Percentiles rank a stretch among this genome's conserved stretches.
Evolutionary conservation across 441 rosid species (phyloP).

Genomic region (Dalechampia spathulata): DNA sequence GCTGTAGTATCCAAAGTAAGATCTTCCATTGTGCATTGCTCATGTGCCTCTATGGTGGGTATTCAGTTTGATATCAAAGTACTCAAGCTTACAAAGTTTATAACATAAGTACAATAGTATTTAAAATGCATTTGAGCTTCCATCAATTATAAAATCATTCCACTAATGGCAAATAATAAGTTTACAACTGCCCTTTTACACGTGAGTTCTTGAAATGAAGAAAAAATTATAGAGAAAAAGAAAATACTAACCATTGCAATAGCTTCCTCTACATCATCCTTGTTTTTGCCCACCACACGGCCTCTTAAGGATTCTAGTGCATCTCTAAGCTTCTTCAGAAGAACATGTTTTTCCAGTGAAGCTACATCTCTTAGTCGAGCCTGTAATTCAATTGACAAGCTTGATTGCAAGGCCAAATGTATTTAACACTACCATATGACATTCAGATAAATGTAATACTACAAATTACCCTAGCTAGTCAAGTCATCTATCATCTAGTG

Average conservation of each 20-base stretch:
- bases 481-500: too few species aligned
- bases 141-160: too few species aligned
- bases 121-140: too few species aligned
- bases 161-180: too few species aligned
- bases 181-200: too few species aligned
- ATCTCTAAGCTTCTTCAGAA: slow-evolving; percentile 95
- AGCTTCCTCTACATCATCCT: slow-evolving; percentile 95
- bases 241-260: slow-evolving; percentile 65
- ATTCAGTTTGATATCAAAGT: not conserved
- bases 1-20: not conserved
- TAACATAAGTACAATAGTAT: not conserved
- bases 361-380: slow-evolving; percentile 86
- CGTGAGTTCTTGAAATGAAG: too few species aligned
- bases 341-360: slow-evolving; percentile 93
- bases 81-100: not conserved
- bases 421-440: too few species aligned
- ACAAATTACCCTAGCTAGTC: too few species aligned
- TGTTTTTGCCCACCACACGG: slow-evolving; percentile 84
- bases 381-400: slow-evolving; percentile 57
- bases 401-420: too few species aligned
- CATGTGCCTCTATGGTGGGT: not conserved
- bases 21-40: not conserved
- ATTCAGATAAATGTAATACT: too few species aligned
- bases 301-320: slow-evolving; percentile 84
- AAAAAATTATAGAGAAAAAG: not conserved